These are phyloP conservation scores for Babesia sp. DNA, from an alignment of 169 alveolate species.

Conservation along the genomic window DNA sequence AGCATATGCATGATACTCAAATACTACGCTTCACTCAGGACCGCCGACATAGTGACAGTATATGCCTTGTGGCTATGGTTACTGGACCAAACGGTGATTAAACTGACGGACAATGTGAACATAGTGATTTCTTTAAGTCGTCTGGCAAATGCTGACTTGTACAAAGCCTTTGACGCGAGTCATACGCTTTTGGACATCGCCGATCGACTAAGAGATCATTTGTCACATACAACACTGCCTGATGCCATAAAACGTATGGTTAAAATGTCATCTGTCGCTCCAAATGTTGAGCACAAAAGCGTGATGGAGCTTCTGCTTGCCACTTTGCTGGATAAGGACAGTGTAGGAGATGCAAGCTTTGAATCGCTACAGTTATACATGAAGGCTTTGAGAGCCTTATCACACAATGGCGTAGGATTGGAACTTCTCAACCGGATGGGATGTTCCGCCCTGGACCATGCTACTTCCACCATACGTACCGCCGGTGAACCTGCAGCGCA, in stretches of 20 bases:
- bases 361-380: not conserved
- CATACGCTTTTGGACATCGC: not conserved
- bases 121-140: conserved; percentile 10
- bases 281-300: not conserved
- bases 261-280: not conserved
- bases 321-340: not conserved
- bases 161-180: not conserved
- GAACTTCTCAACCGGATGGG: not conserved
- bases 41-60: not conserved
- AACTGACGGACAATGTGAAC: not conserved
- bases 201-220: not conserved
- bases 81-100: not conserved
- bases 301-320: not conserved
- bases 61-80: not conserved
- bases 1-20: conserved; percentile 49
- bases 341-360: not conserved
- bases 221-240: not conserved
- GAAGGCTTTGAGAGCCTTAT: not conserved
- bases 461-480: not conserved
- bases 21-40: conserved; percentile 2
- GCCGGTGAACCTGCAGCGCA: not conserved
- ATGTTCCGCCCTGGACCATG: not conserved
- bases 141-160: not conserved
- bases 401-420: not conserved
- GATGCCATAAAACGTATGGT: not conserved